phyloP scores from a whole-genome alignment of 2,329 filamentous ascomycete genomes.

The Coniochaeta ligniaria region DNA sequence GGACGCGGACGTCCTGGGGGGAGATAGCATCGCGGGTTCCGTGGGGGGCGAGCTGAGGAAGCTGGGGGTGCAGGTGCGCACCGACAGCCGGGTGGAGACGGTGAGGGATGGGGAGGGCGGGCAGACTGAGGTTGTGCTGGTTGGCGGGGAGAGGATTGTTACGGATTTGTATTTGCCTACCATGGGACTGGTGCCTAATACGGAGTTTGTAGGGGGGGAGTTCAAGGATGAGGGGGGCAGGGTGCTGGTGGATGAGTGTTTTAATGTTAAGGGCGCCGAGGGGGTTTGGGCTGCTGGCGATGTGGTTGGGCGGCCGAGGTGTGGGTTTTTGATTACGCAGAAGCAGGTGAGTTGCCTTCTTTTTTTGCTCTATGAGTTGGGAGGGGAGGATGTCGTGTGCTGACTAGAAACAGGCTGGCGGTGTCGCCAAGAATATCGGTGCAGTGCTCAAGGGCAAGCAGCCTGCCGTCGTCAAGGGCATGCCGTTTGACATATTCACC shows the following conservation, averaged over 20 bases:
- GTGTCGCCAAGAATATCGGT: conserved; percentile 47
- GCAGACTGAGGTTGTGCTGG: conserved; percentile 40
- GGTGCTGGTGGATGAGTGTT: conserved; percentile 42
- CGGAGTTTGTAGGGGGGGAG: conserved; percentile 38
- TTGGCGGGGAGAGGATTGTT: conserved; percentile 35
- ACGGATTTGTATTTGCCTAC: conserved; percentile 47
- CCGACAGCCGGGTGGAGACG: conserved; percentile 30
- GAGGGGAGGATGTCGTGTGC: background rate
- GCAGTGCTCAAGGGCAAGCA: conserved; percentile 35
- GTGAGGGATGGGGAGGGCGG: conserved; percentile 28
- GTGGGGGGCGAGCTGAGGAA: conserved; percentile 42
- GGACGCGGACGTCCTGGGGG: conserved; percentile 31
- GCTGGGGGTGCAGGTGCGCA: conserved; percentile 42
- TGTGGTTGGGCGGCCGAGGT: conserved; percentile 40
- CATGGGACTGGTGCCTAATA: conserved; percentile 47
- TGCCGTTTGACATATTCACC: conserved; percentile 41
- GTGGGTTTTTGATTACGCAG: conserved; percentile 34
- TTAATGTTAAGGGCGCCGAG: conserved; percentile 35
- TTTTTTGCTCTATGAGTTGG: background rate
- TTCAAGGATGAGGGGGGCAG: conserved; percentile 37
- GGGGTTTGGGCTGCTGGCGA: conserved; percentile 49
- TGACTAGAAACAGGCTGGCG: conserved; percentile 27
- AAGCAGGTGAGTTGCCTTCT: conserved; percentile 33
- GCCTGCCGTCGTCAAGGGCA: conserved; percentile 34
- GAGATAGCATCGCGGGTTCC: conserved; percentile 33